A percentile compares a stretch with the other conserved stretches of the same genome.
Conservation (phyloP, 768 basidiomycete genomes). For the Russula foetens region DNA sequence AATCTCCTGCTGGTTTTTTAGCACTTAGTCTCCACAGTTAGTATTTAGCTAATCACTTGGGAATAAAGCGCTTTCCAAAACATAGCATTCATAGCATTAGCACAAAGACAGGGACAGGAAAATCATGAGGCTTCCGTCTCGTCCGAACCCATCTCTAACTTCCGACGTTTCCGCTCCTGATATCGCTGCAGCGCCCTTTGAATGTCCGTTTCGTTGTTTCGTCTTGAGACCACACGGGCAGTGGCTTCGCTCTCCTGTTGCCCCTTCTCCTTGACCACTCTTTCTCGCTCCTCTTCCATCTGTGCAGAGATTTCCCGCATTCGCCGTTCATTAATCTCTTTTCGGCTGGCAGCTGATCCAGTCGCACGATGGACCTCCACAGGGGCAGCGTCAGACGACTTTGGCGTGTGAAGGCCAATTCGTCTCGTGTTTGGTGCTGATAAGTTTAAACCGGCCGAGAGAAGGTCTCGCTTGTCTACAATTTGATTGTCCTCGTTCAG, state of each 20-base stretch:
- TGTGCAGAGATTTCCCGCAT: conserved; percentile 70
- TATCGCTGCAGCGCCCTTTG: conserved; percentile 70
- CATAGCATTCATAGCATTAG: too few relatives aligned
- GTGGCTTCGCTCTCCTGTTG: conserved; percentile 55
- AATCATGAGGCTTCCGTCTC: not conserved
- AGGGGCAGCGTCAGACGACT: conserved; percentile 27
- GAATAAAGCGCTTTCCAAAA: too few relatives aligned
- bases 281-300: conserved; percentile 64
- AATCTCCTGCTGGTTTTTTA: too few relatives aligned
- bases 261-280: conserved; percentile 47
- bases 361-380: conserved; percentile 62
- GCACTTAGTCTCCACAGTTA: too few relatives aligned
- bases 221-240: conserved; percentile 57
- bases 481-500: conserved; percentile 97
- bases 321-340: conserved; percentile 81
- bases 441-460: conserved; percentile 89
- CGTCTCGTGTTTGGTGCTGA: conserved; percentile 73
- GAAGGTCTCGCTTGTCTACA: conserved; percentile 88
- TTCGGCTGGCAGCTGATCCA: conserved; percentile 70
- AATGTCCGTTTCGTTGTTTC: conserved; percentile 70
- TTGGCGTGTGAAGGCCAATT: conserved; percentile 38
- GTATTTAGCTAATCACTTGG: too few relatives aligned
- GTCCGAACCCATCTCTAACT: conserved; percentile 38
- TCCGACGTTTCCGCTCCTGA: conserved; percentile 70
- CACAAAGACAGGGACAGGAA: not conserved